Base-by-base conservation (phyloP, 306 rosid genomes). In the Pterocarpus macrocarpus region DNA sequence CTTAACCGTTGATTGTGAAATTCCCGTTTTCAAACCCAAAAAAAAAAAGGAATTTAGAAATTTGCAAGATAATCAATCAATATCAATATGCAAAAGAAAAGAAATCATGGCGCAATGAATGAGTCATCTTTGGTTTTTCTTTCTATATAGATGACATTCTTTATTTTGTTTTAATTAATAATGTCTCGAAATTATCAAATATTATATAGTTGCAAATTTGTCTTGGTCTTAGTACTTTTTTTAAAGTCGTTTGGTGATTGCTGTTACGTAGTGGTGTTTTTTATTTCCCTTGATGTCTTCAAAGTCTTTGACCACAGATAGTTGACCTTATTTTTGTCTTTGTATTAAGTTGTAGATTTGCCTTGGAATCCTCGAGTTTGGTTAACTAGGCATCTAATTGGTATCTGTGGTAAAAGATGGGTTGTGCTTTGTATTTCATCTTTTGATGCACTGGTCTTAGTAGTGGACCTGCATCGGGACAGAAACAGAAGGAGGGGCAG, bases 391-490 rank as follows among this genome's bases (percentile, higher is more conserved):
- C 78, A 82, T 88, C 88, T 71, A 71, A 64, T 43, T 14, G 85
- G 87, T 58, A 86, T 76, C 80, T 76, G 82, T 82, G 82, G 82
- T 85, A 85, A 83, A 82, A 83, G 90, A 90, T 85, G 71, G 76
- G 4, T 55, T 55, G 28, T 84, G 87, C 83, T 68, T 88, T 87
- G 67, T 76, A 81, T 87, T 90, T 81, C 92, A 86, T 86, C 94
- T 90, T 91, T 93, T 91, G 66, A 91, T 89, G 94, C 90, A 88
- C 75, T 88, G 86, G 80, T 79, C 85, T 59, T 59, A 73, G 22
- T 68, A 85, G 91, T 90, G 94, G 95, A 85, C 87, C 89, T 88
- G 91, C 86, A 71, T 86, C 39, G 85, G 78, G 82, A 84, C 89
- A 81, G 87, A 82, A 79, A 81, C 82, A 77, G 88, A 83, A 79